Evolutionary conservation across 257 asterid genomes (phyloP), one percentile per base, ranked within the genome.

Genomic region (Nicotiana paniculata): DNA sequence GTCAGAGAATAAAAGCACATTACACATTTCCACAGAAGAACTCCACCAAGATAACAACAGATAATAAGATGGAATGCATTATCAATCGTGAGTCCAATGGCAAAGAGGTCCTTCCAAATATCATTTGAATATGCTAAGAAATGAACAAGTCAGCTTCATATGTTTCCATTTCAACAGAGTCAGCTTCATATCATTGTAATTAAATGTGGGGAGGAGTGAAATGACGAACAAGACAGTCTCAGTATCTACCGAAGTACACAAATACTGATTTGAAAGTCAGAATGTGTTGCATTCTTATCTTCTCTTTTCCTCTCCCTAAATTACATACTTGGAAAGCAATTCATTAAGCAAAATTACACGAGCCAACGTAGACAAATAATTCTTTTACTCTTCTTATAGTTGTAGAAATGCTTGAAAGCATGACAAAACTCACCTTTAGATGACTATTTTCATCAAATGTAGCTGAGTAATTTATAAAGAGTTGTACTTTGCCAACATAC

Each of bases 401-500:
- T 46, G 17, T n/a, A 80, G 13, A 64, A 79, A 48, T 69, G 81
- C 9, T 61, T 17, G 62, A 32, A 17, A 43, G 62, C 39, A 78
- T 58, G 80, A n/a, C 46, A 70, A 32, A 33, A 79, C 83, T 57
- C 59, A 89, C 92, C 90, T 89, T 89, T 28, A 89, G 89, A 68
- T 89, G 85, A 74, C 86, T 86, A 69, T 80, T 88, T 81, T 89
- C 90, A 85, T 89, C 90, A 33, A 84, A 67, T 74, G 82, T 79
- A 24, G 90, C 81, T 26, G 92, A 81, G 77, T 89, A 89, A 79
- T 89, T 87, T 64, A 89, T 86, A 77, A 78, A 85, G 24, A 89
- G 86, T 70, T 89, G 92, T 53, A 88, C 83, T 83, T 85, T 89
- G 64, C 90, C 92, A 67, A 89, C 90, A 79, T 86, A 86, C 85